Base-by-base conservation (phyloP, 2,329 filamentous ascomycete genomes). In the Colletotrichum chrysophilum region DNA sequence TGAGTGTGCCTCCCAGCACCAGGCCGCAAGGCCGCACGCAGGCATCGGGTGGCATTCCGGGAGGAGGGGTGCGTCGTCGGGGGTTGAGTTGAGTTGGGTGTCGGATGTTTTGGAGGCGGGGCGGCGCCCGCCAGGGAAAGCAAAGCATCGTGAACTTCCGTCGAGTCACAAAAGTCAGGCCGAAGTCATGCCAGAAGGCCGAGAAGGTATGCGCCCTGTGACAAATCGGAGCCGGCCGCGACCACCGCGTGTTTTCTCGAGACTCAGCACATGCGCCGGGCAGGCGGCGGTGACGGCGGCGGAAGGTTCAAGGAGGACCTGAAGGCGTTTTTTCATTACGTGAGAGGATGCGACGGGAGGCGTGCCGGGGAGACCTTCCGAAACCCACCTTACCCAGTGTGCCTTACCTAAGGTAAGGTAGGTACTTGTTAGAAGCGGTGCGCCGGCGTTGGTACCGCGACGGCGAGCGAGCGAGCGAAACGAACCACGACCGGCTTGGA, bases 181-280 rank as follows among this genome's bases (percentile, higher is more conserved):
- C 68, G 52, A 71, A 71, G 68, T 71, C 61, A 66, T 71, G 34
- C 68, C 28, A 66, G 71, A 24, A 34, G 36, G 66, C 66, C 56
- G 66, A 24, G 58, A 21, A 14, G 66, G 34, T 24, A 26, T 18
- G 0, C 13, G 7, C 21, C 8, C 26, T 16, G 60, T 18, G 24
- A 24, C 61, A 43, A 8, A 43, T 21, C 71, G 71, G 66, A 62
- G 58, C 71, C 71, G 60, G 71, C 71, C 34, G 66, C n/a, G 56
- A 32, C 32, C 28, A 32, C 12, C 28, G 28, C 30, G 5, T 58
- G 21, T 26, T 5, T 18, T 58, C 14, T 5, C 38, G 4, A 48
- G 38, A 48, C 38, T 58, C 55, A 52, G 43, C 43, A 13, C 43
- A 52, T 52, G 10, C 38, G n/a, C 58, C 58, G 28, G 58, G 56